Conservation (phyloP, 208 protist species). For the Crithidia acanthocephali region DNA sequence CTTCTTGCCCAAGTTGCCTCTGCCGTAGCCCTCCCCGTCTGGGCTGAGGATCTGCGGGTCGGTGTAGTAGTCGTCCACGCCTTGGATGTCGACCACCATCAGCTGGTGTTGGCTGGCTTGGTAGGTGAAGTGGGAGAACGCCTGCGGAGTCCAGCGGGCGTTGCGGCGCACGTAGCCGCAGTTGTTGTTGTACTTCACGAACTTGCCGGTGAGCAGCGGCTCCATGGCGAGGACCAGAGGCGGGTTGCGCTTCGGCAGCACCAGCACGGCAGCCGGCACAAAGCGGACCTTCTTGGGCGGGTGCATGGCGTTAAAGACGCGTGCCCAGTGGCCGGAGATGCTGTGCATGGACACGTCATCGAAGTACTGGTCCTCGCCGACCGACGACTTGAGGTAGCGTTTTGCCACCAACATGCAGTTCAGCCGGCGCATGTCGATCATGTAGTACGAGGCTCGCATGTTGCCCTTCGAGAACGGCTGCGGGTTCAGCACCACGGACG, state of each 20-base stretch:
- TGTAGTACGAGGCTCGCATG: constrained; percentile 87
- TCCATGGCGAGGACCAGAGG: constrained; percentile 83
- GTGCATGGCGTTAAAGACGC: constrained; percentile 60
- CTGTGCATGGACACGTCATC: constrained; percentile 89
- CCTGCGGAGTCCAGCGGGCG: constrained; percentile 84
- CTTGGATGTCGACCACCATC: constrained; percentile 91
- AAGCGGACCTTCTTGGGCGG: constrained; percentile 80
- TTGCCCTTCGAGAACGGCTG: constrained; percentile 77
- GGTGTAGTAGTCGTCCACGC: constrained; percentile 90
- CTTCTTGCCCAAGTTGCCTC: constrained; percentile 78
- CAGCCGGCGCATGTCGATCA: constrained; percentile 75
- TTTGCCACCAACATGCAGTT: constrained; percentile 77
- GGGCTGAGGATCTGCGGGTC: constrained; percentile 91
- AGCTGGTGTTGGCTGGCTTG: constrained; percentile 62
- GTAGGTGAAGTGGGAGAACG: constrained; percentile 94
- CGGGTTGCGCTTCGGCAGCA: constrained; percentile 54
- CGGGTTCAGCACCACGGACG: constrained; percentile 62
- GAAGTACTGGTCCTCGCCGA: constrained; percentile 76
- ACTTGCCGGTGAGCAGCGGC: constrained; percentile 73
- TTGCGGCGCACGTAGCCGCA: constrained; percentile 75
- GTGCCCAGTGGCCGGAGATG: constrained; percentile 79
- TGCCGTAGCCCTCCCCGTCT: constrained; percentile 79
- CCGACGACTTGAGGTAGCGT: constrained; percentile 67
- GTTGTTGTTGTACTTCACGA: constrained; percentile 94
- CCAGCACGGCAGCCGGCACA: constrained; percentile 75